Conservation (phyloP, 495 filamentous ascomycete genomes). For the Gamarada debralockiae region DNA sequence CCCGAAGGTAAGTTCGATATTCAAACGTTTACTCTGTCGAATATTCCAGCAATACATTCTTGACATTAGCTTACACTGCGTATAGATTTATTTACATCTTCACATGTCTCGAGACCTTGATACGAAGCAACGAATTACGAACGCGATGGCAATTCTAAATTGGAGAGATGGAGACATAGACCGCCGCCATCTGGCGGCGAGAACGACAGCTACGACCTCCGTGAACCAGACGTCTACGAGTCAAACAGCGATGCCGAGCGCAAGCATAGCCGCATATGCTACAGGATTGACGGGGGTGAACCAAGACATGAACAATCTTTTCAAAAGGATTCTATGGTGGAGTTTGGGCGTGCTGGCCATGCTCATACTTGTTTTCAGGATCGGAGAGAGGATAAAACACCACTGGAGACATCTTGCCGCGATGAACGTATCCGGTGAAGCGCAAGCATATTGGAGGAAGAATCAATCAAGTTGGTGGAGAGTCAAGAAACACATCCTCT, state of each 20-base stretch:
- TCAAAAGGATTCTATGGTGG: constrained; percentile 45
- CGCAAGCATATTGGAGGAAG: constrained; percentile 45
- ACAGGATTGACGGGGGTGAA: constrained; percentile 49
- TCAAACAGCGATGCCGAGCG: not conserved
- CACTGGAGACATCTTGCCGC: constrained; percentile 44
- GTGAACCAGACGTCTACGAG: constrained; percentile 4
- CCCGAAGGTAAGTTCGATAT: constrained; percentile 6
- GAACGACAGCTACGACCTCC: not conserved
- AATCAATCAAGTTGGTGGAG: constrained; percentile 44
- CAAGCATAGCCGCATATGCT: constrained; percentile 39
- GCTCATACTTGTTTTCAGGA: constrained; percentile 38
- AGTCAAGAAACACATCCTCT: constrained; percentile 76
- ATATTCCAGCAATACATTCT: not conserved
- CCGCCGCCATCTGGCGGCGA: constrained; percentile 4
- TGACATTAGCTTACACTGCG: no score
- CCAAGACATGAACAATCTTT: constrained; percentile 41
- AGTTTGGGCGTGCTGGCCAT: constrained; percentile 43
- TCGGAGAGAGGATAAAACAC: constrained; percentile 38
- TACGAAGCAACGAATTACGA: not conserved
- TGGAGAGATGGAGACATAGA: not conserved
- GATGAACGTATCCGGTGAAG: constrained; percentile 39
- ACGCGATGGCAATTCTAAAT: not conserved
- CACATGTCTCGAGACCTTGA: not conserved
- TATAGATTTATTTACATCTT: not conserved
- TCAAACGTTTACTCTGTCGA: not conserved